Evolutionary conservation across 1,284 basidiomycete genomes (phyloP).

Genomic region (Puccinia coronata): DNA sequence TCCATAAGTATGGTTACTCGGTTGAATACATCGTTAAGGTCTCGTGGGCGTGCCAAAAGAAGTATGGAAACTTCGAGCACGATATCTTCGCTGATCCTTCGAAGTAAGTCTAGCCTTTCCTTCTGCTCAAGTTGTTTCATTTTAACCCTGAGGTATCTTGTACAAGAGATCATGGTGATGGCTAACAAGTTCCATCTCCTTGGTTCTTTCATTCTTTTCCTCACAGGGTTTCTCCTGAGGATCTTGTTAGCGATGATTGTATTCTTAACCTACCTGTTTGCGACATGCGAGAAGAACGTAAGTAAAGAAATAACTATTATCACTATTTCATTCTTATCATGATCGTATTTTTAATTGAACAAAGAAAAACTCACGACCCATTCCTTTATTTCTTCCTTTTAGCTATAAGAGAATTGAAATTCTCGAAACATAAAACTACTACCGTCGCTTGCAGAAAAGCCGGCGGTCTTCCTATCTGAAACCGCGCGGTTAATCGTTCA

Average conservation of each 20-base stretch:
- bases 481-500: no score
- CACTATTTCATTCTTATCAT: neutral
- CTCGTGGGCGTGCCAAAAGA: constrained; percentile 37
- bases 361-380: neutral
- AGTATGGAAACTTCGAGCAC: constrained; percentile 45
- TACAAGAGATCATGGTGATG: no score
- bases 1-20: constrained; percentile 28
- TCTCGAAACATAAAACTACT: constrained; percentile 21
- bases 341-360: no score
- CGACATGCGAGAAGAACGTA: constrained; percentile 21
- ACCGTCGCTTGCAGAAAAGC: constrained; percentile 37
- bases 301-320: neutral
- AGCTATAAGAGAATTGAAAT: constrained; percentile 5
- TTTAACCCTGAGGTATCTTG: neutral
- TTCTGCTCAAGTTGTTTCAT: neutral
- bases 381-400: neutral
- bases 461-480: constrained; percentile 39
- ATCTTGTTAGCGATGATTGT: neutral
- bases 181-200: no score
- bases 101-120: neutral
- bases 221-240: constrained; percentile 4
- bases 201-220: neutral
- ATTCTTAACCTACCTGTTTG: constrained; percentile 39
- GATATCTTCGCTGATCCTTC: constrained; percentile 24
- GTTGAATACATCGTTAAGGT: constrained; percentile 31